Base-by-base conservation (phyloP, 441 rosid species). In the Erodium texanum region DNA sequence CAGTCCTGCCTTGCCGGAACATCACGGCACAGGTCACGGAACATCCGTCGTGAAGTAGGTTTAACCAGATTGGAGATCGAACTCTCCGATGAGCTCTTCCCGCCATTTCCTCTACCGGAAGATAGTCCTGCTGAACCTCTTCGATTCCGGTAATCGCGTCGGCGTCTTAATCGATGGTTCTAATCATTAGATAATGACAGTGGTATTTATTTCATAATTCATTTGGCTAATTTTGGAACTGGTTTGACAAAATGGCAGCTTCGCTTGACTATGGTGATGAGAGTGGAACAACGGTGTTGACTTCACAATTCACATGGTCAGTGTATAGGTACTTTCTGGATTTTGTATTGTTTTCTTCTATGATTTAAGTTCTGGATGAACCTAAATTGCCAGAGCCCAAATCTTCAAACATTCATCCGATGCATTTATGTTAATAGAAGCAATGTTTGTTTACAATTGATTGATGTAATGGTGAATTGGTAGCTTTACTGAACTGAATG, bases 11-110 rank as follows among this genome's bases (percentile, higher is more conserved):
- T 0, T 84, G 92, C 76, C 93, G 97, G 7, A 84, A 85, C 63
- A 84, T 90, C 82, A 84, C 90, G 12, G 97, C 88, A 8, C 95
- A 87, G 52, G 95, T 90, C 18, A n/a, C n/a, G n/a, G n/a, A n/a
- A n/a, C n/a, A n/a, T n/a, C n/a, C n/a, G n/a, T n/a, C 68, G 87
- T 86, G 97, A 83, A 34, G 80, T 91, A 61, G 96, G 96, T 12
- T 79, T 89, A 67, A 70, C 68, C 18, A 62, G 63, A 20, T 83
- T 91, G 43, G 66, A 73, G 38, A 78, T 91, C 68, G 85, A 91
- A 52, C 75, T 87, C 0, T 71, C 77, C 20, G 92, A 87, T 66
- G 97, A 89, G 86, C 82, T 85, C 20, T 79, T n/a, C 93, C 2
- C 79, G 96, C 61, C 92, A 93, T 0, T 41, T 85, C 23, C 86